Base-by-base conservation (phyloP, 2,329 filamentous ascomycete species). In the Juglanconis oblonga region DNA sequence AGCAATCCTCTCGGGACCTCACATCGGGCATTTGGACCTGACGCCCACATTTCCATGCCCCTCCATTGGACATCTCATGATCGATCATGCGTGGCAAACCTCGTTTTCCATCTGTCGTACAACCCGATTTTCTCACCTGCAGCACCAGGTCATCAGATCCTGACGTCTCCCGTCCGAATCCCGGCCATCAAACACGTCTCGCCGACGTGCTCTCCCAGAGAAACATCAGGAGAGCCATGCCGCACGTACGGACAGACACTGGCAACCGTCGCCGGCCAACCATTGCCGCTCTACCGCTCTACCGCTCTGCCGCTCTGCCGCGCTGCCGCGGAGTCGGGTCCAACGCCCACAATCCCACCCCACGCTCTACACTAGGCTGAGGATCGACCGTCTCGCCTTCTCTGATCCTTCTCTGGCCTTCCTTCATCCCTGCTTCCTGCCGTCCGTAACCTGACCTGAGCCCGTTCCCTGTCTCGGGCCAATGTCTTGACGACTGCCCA, bases 401-500 rank as follows among this genome's bases (percentile, higher is more conserved):
- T 49, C 50, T 50, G 10, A 52, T 40, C 50, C 51, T 62, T 62
- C 57, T 47, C 50, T 52, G 24, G 53, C n/a, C 56, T 59, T 54
- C 38, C 42, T 32, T 55, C 40, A 54, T 60, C 61, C 61, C 57
- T 62, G 57, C 44, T 24, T 50, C 57, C 40, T 59, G 32, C 36
- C 10, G 31, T 61, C 31, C 47, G 29, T 35, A 44, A n/a, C n/a
- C n/a, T n/a, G n/a, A n/a, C n/a, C n/a, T n/a, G n/a, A n/a, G n/a
- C n/a, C n/a, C n/a, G n/a, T 51, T 56, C 33, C 67, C 65, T 64
- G 60, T 67, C 68, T 75, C 73, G 73, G 73, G 70, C 66, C 71
- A 75, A 74, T 74, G 69, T 74, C 71, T 63, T 68, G 65, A 68
- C 72, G 73, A 74, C 67, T 65, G 65, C 53, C 61, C 61, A 55